Percentiles rank a stretch among this genome's conserved stretches.
Evolutionary conservation across 106 monocot species (phyloP).

Genomic region (Allium fistulosum): DNA sequence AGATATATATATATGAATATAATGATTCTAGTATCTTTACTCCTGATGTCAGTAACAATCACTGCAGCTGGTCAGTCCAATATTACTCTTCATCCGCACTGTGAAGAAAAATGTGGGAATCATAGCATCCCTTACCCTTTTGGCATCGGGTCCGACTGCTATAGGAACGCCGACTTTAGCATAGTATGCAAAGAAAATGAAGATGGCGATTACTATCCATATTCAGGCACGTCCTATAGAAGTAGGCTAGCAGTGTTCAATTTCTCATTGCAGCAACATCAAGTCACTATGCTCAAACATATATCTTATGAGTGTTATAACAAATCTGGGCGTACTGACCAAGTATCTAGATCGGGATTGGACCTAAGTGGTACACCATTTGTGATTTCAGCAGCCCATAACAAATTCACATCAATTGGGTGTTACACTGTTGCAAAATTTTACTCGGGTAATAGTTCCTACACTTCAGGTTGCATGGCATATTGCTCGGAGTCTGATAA

Average conservation of each 20-base stretch:
- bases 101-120: constrained; percentile 29
- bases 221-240: constrained; percentile 11
- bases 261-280: background rate
- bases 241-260: constrained; percentile 2
- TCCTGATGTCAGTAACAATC: background rate
- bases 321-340: background rate
- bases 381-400: constrained; percentile 28
- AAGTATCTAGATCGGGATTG: background rate
- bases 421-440: constrained; percentile 41
- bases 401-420: constrained; percentile 48
- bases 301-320: constrained; percentile 23
- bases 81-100: constrained; percentile 6
- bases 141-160: constrained; percentile 3
- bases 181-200: constrained; percentile 27
- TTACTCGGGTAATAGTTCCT: background rate
- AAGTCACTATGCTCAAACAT: background rate
- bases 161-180: constrained; percentile 17
- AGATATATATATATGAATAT: background rate
- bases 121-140: constrained; percentile 15
- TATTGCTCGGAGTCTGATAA: constrained; percentile 7
- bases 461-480: constrained; percentile 32
- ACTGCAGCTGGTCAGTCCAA: background rate
- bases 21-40: background rate
- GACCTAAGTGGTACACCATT: background rate
- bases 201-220: constrained; percentile 6